phyloP scores from a whole-genome alignment of 2,329 filamentous ascomycete genomes.

The Epichloe gansuensis region DNA sequence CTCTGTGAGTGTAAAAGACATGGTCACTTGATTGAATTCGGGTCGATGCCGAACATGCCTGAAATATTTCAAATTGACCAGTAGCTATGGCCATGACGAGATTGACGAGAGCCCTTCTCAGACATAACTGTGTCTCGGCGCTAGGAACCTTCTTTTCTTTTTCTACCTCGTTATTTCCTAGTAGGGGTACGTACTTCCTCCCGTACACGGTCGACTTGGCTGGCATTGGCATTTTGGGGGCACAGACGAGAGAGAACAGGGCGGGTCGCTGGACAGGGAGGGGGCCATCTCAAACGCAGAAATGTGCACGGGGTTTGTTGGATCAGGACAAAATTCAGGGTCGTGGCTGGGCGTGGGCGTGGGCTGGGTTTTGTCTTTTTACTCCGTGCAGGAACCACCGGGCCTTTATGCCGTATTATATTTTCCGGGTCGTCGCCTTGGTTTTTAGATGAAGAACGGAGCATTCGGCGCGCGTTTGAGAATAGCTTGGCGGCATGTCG shows the following conservation, averaged over 20 bases:
- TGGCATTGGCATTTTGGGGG: no score
- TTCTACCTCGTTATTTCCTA: background rate
- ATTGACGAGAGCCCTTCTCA: background rate
- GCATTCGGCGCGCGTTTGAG: background rate
- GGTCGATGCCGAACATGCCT: no score
- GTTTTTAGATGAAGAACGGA: background rate
- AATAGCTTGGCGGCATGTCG: background rate
- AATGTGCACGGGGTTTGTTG: background rate
- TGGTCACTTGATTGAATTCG: no score
- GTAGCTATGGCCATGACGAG: background rate
- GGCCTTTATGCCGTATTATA: background rate
- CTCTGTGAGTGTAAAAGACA: no score
- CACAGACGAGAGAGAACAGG: no score
- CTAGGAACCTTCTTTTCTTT: background rate
- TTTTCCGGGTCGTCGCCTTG: background rate
- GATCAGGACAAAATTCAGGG: background rate
- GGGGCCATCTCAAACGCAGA: background rate
- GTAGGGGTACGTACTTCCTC: no score
- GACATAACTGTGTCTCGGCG: background rate
- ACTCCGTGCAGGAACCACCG: background rate
- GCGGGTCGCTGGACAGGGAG: no score
- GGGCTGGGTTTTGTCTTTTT: background rate
- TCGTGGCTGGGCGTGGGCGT: background rate
- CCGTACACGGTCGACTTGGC: no score
- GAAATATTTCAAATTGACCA: background rate